phyloP scores from a whole-genome alignment of 1,284 basidiomycete species.

The Fomitiporia mediterranea region DNA sequence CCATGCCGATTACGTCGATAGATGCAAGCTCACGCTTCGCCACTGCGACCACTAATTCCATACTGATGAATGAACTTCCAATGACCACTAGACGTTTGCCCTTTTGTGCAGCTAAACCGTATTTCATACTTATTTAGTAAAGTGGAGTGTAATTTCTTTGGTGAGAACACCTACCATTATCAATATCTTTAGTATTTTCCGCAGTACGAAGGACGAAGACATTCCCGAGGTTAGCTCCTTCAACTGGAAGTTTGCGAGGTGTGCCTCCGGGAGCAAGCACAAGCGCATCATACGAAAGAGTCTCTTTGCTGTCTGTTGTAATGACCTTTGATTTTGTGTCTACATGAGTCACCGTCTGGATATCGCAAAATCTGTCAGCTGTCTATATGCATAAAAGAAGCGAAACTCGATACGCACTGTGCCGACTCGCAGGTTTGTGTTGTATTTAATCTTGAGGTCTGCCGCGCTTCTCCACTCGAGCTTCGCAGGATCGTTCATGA shows the following conservation, averaged over 20 bases:
- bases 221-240: slow-evolving; percentile 73
- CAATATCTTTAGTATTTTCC: slow-evolving; percentile 72
- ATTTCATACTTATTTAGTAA: neutral
- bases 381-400: neutral
- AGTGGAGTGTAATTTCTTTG: too few species aligned
- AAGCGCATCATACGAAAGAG: slow-evolving; percentile 65
- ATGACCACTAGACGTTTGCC: slow-evolving; percentile 82
- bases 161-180: slow-evolving; percentile 55
- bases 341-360: slow-evolving; percentile 61
- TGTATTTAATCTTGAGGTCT: slow-evolving; percentile 78
- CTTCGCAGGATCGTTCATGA: slow-evolving; percentile 75
- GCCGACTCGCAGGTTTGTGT: slow-evolving; percentile 68
- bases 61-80: slow-evolving; percentile 90
- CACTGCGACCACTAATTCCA: slow-evolving; percentile 83
- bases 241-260: slow-evolving; percentile 72
- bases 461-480: slow-evolving; percentile 70
- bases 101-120: slow-evolving; percentile 55
- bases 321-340: slow-evolving; percentile 62
- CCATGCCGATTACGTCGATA: slow-evolving; percentile 83
- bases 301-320: slow-evolving; percentile 52
- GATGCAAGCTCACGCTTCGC: slow-evolving; percentile 71
- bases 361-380: slow-evolving; percentile 1
- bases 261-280: slow-evolving; percentile 69
- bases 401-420: slow-evolving; percentile 40
- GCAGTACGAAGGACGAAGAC: slow-evolving; percentile 76